Evolutionary conservation across 2,329 filamentous ascomycete genomes (phyloP).

Genomic region (Rutstroemia sp.): DNA sequence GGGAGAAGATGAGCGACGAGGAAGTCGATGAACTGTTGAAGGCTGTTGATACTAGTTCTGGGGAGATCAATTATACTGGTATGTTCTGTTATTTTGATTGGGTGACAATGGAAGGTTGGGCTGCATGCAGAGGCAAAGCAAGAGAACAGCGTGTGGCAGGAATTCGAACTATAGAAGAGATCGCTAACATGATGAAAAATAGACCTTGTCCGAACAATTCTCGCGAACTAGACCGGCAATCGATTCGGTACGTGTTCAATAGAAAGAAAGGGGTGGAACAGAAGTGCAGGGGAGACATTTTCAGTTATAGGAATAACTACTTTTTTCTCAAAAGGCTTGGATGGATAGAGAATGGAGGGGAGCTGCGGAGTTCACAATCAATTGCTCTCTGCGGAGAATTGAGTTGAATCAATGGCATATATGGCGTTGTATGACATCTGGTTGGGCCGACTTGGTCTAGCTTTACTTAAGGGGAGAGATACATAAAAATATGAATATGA

Average conservation of each 20-base stretch:
- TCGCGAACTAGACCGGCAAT: conserved; percentile 59
- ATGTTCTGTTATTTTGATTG: conserved; percentile 30
- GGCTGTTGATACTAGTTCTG: conserved; percentile 90
- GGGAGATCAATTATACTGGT: conserved; percentile 98
- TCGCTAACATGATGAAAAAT: conserved; percentile 7
- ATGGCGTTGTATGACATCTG: neutral
- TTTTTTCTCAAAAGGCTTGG: no score
- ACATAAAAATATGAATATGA: neutral
- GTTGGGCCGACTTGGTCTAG: no score
- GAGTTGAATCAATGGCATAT: neutral
- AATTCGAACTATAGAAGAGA: neutral
- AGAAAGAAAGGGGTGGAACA: neutral
- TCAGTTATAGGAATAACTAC: conserved; percentile 6
- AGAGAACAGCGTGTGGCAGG: conserved; percentile 7
- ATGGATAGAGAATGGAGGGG: neutral
- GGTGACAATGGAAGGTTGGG: neutral
- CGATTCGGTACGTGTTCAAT: neutral
- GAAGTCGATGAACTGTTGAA: conserved; percentile 98
- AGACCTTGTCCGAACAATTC: conserved; percentile 82
- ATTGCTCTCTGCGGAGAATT: no score
- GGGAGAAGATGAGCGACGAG: conserved; percentile 98
- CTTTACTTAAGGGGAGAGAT: no score
- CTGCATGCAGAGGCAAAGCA: neutral
- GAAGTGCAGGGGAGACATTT: neutral
- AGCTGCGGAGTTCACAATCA: neutral